Conservation (phyloP, 2,329 filamentous ascomycete species). For the Paecilomyces dactylethromorphus region DNA sequence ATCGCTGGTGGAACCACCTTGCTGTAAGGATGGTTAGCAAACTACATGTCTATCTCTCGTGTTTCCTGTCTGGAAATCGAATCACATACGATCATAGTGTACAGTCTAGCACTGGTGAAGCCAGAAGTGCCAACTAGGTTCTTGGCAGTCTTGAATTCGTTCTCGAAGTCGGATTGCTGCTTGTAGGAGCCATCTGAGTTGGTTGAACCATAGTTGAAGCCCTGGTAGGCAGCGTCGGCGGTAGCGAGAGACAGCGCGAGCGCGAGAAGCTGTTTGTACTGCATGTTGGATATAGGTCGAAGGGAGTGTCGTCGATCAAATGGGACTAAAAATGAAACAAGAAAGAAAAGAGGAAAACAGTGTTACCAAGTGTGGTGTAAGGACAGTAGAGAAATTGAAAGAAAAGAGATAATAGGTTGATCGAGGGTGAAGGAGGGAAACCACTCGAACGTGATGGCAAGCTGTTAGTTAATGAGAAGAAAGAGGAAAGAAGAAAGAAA, state of each 20-base stretch:
- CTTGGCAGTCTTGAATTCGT: constrained; percentile 41
- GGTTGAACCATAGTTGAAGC: constrained; percentile 44
- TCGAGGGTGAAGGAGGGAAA: background rate
- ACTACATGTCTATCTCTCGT: constrained; percentile 1
- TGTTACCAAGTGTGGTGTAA: constrained; percentile 3
- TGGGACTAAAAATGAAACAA: constrained; percentile 3
- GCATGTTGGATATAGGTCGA: constrained; percentile 19
- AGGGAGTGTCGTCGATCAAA: constrained; percentile 1
- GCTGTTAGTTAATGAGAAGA: background rate
- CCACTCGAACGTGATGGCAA: background rate
- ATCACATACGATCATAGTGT: constrained; percentile 54
- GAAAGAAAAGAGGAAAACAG: constrained; percentile 8
- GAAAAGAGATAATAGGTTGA: background rate
- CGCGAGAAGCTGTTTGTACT: constrained; percentile 25
- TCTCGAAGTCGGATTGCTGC: constrained; percentile 37
- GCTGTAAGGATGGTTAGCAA: constrained; percentile 8
- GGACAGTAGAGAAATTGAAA: constrained; percentile 4
- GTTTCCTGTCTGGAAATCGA: background rate
- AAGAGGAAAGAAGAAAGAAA: background rate
- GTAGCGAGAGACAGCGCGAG: constrained; percentile 26
- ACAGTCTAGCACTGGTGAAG: constrained; percentile 44
- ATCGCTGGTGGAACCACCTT: constrained; percentile 52
- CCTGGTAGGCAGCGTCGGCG: constrained; percentile 32
- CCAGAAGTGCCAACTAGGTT: constrained; percentile 31
- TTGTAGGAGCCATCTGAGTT: constrained; percentile 35